Evolutionary conservation across 2,329 filamentous ascomycete genomes (phyloP), one percentile per base, ranked within the genome.

Genomic region (Epichloe glyceriae): DNA sequence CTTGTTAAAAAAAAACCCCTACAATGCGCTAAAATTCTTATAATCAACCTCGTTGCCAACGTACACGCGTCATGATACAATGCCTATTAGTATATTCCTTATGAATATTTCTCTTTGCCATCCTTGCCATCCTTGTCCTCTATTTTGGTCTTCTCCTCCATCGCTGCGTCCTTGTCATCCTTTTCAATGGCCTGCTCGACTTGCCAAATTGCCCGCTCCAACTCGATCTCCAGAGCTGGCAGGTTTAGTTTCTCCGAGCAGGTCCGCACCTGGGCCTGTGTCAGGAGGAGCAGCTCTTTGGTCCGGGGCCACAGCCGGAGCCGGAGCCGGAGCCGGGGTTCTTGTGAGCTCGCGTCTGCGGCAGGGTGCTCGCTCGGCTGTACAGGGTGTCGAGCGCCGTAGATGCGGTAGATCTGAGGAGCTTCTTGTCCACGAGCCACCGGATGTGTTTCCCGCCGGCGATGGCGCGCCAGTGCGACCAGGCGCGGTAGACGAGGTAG

Each of bases 401-500:
- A 0, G 85, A 88, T 0, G 88, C 82, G 14, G 74, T 73, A 0
- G 80, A 72, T 2, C 73, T 74, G 39, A 95, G 72, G 30, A 93
- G 76, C 46, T 84, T 80, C 57, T 90, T 83, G 52, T 85, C 71
- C 40, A 91, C 67, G 12, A 98, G 77, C 66, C 88, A 93, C 57
- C 91, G 80, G 35, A 97, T 71, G 64, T 97, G 87, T 60, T 82
- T 86, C 19, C 88, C 90, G 50, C 93, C 93, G 38, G 81, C 79
- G 50, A 95, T 72, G 49, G 93, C 93, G 70, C 85, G 80, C 81
- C 86, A 95, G 67, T 95, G 88, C 19, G 87, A 94, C 85, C 86
- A 97, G 26, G 88, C 85, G 56, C 93, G 80, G 71, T 94, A 98
- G 17, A 80, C 80, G 40, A 97, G 78, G 67, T 97, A 98, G 73